Base-by-base conservation (phyloP, 176 grass and related monocot species). In the Musa beccarii region DNA sequence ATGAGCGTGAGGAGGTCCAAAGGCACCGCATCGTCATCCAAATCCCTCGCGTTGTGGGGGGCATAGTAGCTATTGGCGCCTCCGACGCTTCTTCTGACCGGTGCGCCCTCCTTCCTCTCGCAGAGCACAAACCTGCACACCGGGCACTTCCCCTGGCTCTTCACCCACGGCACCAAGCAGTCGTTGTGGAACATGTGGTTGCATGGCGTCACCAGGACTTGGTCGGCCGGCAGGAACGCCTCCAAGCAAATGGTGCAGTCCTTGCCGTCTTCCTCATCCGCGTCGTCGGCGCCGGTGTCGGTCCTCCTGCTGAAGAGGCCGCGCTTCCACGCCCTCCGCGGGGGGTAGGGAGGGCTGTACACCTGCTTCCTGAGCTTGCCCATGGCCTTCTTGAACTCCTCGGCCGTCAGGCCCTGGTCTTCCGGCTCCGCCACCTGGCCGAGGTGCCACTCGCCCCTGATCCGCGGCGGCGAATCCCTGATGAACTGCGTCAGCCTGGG, bases 111-210 rank as follows among this genome's bases (percentile, higher is more conserved):
- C 8, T 54, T 79, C 70, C 77, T 85, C 81, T 88, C 54, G 34
- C 64, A 89, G 52, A 89, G 56, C 11, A 53, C 21, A 6, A 76
- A 52, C 56, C 89, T 78, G 43, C 89, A 88, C 69, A 84, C 69
- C 0, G 87, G 88, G 79, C 92, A 91, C 76, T 78, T 88, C 56
- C 88, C 86, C 0, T 89, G 81, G 7, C 72, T 79, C 81, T 85
- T 88, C 56, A 96, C 81, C 92, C 92, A 89, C 0, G 92, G 92
- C 5, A 70, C 17, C 79, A 89, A 83, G 50, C 92, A 96, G 5
- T 69, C 79, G 0, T 69, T 78, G 56, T 96, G 92, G 54, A 96
- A 91, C 71, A 78, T 87, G 82, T 96, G 92, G 74, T 85, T 83
- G 86, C 86, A 96, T 55, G 86, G 89, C 20, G 89, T 91, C 49